phyloP scores from a whole-genome alignment of 73 alveolate species.

The Symbiodinium natans region DNA sequence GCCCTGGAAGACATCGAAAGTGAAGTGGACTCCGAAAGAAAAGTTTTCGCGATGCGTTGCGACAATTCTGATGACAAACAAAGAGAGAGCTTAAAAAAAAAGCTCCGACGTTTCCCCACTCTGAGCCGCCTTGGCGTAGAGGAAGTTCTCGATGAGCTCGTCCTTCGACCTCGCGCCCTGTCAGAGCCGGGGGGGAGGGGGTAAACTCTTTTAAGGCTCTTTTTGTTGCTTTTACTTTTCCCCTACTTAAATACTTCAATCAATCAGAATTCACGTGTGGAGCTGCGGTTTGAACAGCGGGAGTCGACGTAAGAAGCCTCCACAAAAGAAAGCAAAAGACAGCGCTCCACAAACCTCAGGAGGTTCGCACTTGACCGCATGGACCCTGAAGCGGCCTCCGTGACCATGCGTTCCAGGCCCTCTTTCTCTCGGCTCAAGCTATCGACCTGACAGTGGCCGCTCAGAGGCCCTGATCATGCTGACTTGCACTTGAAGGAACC shows the following conservation, averaged over 20 bases:
- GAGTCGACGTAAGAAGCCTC: not conserved
- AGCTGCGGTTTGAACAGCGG: too few species aligned
- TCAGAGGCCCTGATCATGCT: too few species aligned
- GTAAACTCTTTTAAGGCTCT: not conserved
- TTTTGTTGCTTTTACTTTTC: not conserved
- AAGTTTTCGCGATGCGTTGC: too few species aligned
- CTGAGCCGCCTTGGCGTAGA: constrained; percentile 30
- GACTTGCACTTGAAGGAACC: too few species aligned
- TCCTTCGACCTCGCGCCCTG: constrained; percentile 51
- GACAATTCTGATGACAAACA: too few species aligned
- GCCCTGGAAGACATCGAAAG: not conserved
- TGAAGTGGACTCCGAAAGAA: too few species aligned
- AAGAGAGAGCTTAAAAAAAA: too few species aligned
- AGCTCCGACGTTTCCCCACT: not conserved
- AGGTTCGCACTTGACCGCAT: not conserved
- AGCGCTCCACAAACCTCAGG: not conserved
- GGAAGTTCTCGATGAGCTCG: constrained; percentile 70
- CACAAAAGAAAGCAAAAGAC: not conserved
- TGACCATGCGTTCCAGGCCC: constrained; percentile 40
- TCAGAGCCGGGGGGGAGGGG: not conserved
- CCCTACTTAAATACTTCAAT: too few species aligned
- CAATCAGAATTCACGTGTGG: too few species aligned
- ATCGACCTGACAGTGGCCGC: not conserved
- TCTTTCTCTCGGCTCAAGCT: constrained; percentile 68
- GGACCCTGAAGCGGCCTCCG: not conserved